Evolutionary conservation across 164 flowering plant genomes (phyloP), one percentile per base, ranked within the genome.

Genomic region (Umbilicus rupestris): DNA sequence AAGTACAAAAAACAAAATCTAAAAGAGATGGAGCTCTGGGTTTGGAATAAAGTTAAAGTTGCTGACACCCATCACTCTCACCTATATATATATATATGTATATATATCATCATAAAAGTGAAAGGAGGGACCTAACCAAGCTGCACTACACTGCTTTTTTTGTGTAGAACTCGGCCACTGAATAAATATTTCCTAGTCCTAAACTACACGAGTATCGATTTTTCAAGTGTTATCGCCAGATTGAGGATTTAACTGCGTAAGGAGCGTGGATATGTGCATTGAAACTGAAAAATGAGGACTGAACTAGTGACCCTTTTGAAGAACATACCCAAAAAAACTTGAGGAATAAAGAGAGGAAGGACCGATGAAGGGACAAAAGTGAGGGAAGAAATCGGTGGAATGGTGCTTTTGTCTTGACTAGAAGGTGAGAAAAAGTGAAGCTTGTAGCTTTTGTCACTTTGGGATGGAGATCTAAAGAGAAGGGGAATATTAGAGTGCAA

Each of bases 381-480:
- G 15, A 28, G 24, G 37, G 41, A 12, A 10, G 11, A 19, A 41
- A 63, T 63, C 45, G 69, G 69, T 28, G 33, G 60, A 55, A 66
- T 49, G 7, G 41, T 52, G 58, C 62, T 66, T 66, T 50, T 66
- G 69, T 66, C 69, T 66, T 39, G 31, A 33, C 10, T 19, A 5
- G 62, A 50, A 19, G 58, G 42, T 5, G 39, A 37, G 5, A 66
- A 39, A 66, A 66, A 66, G 69, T 49, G 69, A 50, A 24, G 29
- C 69, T 63, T 33, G 42, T 39, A n/a, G 41, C 57, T 52, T 30
- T 50, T 66, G 68, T 66, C 68, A 16, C 41, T 35, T 66, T 39
- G 26, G 19, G 67, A 65, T 33, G 22, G 65, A 62, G 65, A 62
- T 35, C 41, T 35, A 62, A 39, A 62, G 65, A 19, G 44, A 62